Conservation (phyloP, 1,284 basidiomycete species). For the Leucoagaricus sp. region DNA sequence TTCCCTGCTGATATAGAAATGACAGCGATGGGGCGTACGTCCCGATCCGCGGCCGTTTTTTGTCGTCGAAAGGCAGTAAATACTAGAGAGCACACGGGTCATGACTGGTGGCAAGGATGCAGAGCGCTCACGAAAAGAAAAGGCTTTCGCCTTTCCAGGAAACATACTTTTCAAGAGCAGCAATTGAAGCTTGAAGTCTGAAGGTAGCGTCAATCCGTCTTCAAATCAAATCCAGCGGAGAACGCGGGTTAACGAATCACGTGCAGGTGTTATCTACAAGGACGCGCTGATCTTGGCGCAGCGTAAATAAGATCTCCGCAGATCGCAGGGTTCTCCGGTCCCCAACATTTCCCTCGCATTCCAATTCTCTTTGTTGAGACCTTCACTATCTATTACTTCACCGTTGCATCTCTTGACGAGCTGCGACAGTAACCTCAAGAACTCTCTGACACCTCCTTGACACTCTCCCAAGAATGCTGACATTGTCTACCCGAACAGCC, state of each 20-base stretch:
- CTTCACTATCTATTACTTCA: not conserved
- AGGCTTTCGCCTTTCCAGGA: too few relatives aligned
- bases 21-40: too few relatives aligned
- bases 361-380: not conserved
- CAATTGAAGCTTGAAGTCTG: too few relatives aligned
- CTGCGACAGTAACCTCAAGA: not conserved
- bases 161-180: too few relatives aligned
- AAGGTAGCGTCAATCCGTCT: not conserved
- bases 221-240: not conserved
- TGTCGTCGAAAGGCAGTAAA: too few relatives aligned
- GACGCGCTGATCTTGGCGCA: constrained; percentile 1
- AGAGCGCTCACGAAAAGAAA: too few relatives aligned
- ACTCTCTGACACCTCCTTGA: constrained; percentile 20
- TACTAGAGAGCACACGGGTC: too few relatives aligned
- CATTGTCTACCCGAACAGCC: constrained; percentile 16
- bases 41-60: too few relatives aligned
- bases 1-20: too few relatives aligned
- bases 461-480: constrained; percentile 22
- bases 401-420: too few relatives aligned
- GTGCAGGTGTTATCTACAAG: constrained; percentile 1
- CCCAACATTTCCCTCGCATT: constrained; percentile 1
- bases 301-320: constrained; percentile 8
- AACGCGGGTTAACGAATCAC: not conserved
- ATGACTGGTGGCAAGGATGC: too few relatives aligned
- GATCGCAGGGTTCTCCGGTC: not conserved